Evolutionary conservation across 805 yeast species (phyloP), one percentile per base, ranked within the genome.

Genomic region (Suhomyces sp.): DNA sequence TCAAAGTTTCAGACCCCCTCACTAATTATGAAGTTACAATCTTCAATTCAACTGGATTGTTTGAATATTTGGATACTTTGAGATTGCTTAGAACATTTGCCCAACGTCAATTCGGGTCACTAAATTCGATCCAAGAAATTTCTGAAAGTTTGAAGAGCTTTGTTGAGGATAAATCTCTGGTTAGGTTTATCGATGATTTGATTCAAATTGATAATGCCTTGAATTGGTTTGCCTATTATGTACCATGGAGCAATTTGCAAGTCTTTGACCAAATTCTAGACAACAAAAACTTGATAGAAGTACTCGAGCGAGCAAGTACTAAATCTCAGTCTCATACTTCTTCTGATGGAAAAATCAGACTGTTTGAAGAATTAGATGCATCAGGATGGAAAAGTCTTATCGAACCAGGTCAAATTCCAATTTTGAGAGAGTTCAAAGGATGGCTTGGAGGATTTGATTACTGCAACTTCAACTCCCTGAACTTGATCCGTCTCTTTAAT

Each of bases 21-120:
- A 40, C 40, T 21, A 53, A 53, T 30, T 54, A 41, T 35, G 59
- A 54, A 27, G 36, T 51, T 19, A 46, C 58, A 16, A 34, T 43
- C 11, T 38, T 53, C 22, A 43, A 38, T 33, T 28, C 49, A 12
- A 25, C 33, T 14, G 42, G 46, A 7, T 28, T 54, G 11, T 44
- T 41, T 21, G 32, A 48, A 10, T 46, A 34, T 23, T 33, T 50
- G n/a, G 51, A 46, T 33, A 44, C 44, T 16, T 38, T 54, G 16
- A 41, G 40, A 17, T 27, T 42, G 10, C 35, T 51, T 22, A 21
- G 31, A 13, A 11, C 10, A 13, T 27, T 14, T 13, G 13, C 24
- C 7, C 33, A 33, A 11, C 22, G 24, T 6, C 11, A 28, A 6
- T 51, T 48, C 26, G n/a, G n/a, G n/a, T 24, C 33, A 10, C 26